Evolutionary conservation across 2,329 filamentous ascomycete species (phyloP).

Genomic region (Gliomastix tumulicola): DNA sequence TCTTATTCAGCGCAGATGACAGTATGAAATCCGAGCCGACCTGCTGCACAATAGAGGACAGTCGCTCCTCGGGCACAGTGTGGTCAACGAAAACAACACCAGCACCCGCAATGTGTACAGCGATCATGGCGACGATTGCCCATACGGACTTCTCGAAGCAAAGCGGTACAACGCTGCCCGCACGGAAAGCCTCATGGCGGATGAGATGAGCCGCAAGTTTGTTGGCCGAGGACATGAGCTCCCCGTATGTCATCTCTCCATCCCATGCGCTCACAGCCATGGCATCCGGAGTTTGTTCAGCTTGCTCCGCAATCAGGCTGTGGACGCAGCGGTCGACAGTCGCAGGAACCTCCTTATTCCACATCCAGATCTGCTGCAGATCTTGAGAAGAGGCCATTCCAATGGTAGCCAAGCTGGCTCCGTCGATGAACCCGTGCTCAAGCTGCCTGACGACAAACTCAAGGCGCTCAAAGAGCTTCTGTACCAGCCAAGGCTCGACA

Average conservation of each 20-base stretch:
- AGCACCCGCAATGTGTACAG: slow-evolving; percentile 23
- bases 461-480: not conserved
- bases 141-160: slow-evolving; percentile 28
- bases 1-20: not conserved
- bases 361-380: not conserved
- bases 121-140: slow-evolving; percentile 21
- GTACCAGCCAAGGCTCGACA: not conserved
- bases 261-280: slow-evolving; percentile 8
- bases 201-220: slow-evolving; percentile 24
- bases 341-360: not conserved
- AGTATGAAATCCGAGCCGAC: slow-evolving; percentile 2
- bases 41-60: slow-evolving; percentile 1
- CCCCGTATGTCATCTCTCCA: not conserved
- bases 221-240: slow-evolving; percentile 29
- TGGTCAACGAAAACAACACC: slow-evolving; percentile 24
- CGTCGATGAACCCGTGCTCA: too few species aligned
- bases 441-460: not conserved
- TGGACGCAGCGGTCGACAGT: slow-evolving; percentile 1
- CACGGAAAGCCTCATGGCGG: not conserved
- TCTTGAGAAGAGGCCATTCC: too few species aligned
- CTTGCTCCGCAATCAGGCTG: not conserved
- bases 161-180: slow-evolving; percentile 14
- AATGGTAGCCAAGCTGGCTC: too few species aligned
- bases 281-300: not conserved
- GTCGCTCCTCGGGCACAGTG: slow-evolving; percentile 15